phyloP scores from a whole-genome alignment of 148 eudicot genomes.

The Vaccinium vitisidaea region DNA sequence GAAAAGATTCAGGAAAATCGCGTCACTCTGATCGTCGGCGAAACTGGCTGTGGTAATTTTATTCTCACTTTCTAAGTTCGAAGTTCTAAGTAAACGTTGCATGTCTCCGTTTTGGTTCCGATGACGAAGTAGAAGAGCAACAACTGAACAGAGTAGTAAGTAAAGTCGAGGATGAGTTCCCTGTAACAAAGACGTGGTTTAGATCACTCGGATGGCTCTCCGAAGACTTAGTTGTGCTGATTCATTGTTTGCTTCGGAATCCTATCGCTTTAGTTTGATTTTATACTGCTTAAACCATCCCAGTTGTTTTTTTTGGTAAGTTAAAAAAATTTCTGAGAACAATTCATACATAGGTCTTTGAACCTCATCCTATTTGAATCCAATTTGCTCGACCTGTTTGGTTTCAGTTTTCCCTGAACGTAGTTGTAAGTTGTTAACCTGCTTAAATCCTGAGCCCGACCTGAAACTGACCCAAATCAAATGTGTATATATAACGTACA shows the following conservation, averaged over 20 bases:
- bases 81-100: neutral
- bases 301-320: neutral
- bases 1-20: constrained; percentile 81
- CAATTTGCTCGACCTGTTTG: neutral
- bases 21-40: constrained; percentile 90
- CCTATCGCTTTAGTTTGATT: neutral
- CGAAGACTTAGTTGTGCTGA: neutral
- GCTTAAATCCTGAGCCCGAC: no score
- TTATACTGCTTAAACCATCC: neutral
- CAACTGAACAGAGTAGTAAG: neutral
- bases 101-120: constrained; percentile 3
- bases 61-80: neutral
- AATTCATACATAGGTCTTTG: no score
- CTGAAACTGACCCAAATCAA: no score
- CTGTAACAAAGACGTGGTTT: neutral
- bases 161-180: neutral
- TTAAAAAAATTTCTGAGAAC: no score
- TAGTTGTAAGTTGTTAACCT: no score
- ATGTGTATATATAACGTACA: no score
- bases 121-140: no score
- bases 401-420: no score
- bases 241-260: neutral
- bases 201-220: neutral
- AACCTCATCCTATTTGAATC: no score
- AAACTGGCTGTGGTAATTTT: constrained; percentile 82